A percentile compares a stretch with the other conserved stretches of the same genome.
These are phyloP conservation scores for Podosphaera fusca DNA, from an alignment of 2,329 filamentous ascomycete species.

Conservation along the genomic window DNA sequence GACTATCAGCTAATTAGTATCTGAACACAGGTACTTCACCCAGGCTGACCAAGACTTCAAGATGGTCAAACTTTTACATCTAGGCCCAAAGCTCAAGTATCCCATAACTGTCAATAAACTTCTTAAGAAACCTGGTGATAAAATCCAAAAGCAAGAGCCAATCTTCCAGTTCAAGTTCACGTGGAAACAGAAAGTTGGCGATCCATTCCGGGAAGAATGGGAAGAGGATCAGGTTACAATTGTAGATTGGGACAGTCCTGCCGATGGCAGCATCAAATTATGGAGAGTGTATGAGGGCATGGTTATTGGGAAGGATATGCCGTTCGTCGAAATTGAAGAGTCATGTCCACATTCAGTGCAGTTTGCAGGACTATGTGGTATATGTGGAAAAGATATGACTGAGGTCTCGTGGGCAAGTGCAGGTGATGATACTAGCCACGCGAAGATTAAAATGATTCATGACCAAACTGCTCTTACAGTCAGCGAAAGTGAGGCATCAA, in stretches of 20 bases:
- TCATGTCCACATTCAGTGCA: slow-evolving; percentile 79
- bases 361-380: slow-evolving; percentile 70
- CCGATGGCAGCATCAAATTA: slow-evolving; percentile 53
- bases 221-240: slow-evolving; percentile 46
- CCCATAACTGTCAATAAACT: slow-evolving; percentile 81
- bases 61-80: slow-evolving; percentile 25
- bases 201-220: slow-evolving; percentile 37
- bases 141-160: slow-evolving; percentile 50
- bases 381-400: slow-evolving; percentile 93
- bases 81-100: slow-evolving; percentile 53
- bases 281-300: slow-evolving; percentile 55
- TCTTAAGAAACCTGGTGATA: slow-evolving; percentile 51
- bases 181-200: slow-evolving; percentile 53
- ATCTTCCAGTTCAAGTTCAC: slow-evolving; percentile 77
- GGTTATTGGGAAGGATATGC: slow-evolving; percentile 33
- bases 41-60: slow-evolving; percentile 12
- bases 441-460: slow-evolving; percentile 86
- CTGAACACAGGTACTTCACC: not conserved
- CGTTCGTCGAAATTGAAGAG: slow-evolving; percentile 61
- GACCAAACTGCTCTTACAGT: slow-evolving; percentile 74
- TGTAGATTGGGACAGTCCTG: slow-evolving; percentile 60
- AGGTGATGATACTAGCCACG: slow-evolving; percentile 55
- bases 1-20: not conserved
- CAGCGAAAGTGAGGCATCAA: slow-evolving; percentile 56
- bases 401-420: slow-evolving; percentile 69